A percentile compares a stretch with the other conserved stretches of the same genome.
phyloP scores from a whole-genome alignment of 2,329 filamentous ascomycete genomes.

The Talaromyces rugulosus region DNA sequence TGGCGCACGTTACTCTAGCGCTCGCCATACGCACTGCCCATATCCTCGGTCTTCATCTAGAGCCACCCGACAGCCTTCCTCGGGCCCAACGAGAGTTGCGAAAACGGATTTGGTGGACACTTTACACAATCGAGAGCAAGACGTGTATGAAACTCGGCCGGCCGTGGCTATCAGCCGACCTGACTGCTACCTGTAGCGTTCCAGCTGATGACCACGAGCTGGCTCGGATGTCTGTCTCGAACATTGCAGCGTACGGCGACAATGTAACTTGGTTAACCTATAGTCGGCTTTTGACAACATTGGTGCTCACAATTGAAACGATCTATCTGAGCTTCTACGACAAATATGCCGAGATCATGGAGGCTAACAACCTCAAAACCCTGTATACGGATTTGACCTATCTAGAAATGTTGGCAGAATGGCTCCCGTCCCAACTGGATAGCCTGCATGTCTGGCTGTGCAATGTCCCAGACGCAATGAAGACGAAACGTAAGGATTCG shows the following conservation, averaged over 20 bases:
- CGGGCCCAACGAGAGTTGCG: constrained; percentile 39
- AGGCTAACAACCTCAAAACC: constrained; percentile 14
- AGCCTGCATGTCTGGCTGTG: constrained; percentile 29
- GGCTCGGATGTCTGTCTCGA: constrained; percentile 26
- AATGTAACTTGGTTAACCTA: constrained; percentile 40
- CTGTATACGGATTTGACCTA: constrained; percentile 28
- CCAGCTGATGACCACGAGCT: constrained; percentile 34
- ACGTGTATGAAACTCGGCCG: constrained; percentile 46
- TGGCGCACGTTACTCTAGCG: constrained; percentile 39
- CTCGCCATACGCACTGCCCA: constrained; percentile 44
- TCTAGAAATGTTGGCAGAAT: constrained; percentile 29
- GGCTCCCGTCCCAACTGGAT: constrained; percentile 23
- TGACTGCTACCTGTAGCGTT: constrained; percentile 31
- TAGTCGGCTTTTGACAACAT: constrained; percentile 29
- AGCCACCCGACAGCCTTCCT: constrained; percentile 37
- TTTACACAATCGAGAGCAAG: constrained; percentile 49
- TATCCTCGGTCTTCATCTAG: constrained; percentile 47
- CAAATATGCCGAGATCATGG: constrained; percentile 21
- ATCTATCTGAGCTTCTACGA: constrained; percentile 35
- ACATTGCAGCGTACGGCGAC: constrained; percentile 27
- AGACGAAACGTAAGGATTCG: constrained; percentile 30
- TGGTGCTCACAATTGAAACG: constrained; percentile 29
- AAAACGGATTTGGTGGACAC: constrained; percentile 50
- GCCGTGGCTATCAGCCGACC: constrained; percentile 34
- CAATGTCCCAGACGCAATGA: constrained; percentile 36